Conservation (phyloP, 371 early-diverging fungal species). For the Capniomyces stellatus region DNA sequence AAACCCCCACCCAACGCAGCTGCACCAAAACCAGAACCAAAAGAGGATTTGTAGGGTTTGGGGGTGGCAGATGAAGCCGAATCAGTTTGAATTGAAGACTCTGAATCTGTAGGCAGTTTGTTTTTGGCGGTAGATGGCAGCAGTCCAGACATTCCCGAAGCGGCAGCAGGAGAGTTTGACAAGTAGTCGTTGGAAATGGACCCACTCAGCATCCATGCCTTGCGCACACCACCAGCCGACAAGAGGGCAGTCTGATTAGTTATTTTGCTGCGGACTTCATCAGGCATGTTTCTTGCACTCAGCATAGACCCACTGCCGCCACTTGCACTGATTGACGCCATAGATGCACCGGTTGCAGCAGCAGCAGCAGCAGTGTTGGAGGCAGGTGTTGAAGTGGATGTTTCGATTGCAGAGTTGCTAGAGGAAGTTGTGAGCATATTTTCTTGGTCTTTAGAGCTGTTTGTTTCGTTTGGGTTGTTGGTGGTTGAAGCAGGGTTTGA, state of each 20-base stretch:
- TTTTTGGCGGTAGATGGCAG: too few species aligned
- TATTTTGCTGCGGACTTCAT: constrained; percentile 43
- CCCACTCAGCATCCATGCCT: constrained; percentile 62
- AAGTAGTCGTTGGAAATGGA: too few species aligned
- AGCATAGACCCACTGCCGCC: neutral
- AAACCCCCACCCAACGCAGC: too few species aligned
- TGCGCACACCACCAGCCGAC: constrained; percentile 46
- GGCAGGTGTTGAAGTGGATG: neutral
- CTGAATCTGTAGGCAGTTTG: too few species aligned
- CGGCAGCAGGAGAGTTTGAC: too few species aligned
- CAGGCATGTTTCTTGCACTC: constrained; percentile 33
- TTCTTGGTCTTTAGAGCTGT: neutral
- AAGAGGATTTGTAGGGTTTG: too few species aligned
- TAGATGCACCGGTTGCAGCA: neutral
- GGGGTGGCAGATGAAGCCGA: too few species aligned
- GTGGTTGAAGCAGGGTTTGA: neutral
- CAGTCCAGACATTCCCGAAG: too few species aligned
- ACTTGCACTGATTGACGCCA: neutral
- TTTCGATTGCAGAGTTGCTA: neutral
- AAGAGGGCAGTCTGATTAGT: constrained; percentile 55
- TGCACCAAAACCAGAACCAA: too few species aligned
- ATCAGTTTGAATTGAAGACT: too few species aligned
- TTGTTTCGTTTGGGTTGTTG: neutral
- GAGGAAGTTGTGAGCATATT: neutral
- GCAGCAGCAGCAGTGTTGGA: neutral